Evolutionary conservation across 139 green algal species (phyloP), one percentile per base, ranked within the genome.

Genomic region (Dunaliella primolecta): DNA sequence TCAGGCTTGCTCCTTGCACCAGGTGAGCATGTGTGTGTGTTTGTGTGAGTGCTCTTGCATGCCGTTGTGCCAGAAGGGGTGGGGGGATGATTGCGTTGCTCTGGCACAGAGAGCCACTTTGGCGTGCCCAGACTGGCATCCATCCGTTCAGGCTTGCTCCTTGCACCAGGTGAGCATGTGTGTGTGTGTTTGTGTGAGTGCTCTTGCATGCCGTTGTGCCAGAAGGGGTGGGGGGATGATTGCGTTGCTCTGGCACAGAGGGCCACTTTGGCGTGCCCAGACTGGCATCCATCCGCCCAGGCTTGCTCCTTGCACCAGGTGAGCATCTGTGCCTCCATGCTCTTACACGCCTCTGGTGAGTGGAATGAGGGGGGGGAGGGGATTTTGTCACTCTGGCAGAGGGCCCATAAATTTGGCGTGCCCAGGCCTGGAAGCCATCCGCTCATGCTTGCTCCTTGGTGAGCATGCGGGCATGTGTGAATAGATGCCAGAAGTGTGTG

Each of bases 381-480:
- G 20, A 35, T 24, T 81, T 25, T 81, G 23, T 20, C 24, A 23
- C 23, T 81, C 20, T 33, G 20, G 20, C 20, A 38, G n/a, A 74
- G 23, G 34, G 32, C 35, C 72, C n/a, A n/a, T n/a, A n/a, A n/a
- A n/a, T 98, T 99, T 89, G 96, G 96, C 2, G 83, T 99, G 36
- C 91, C 89, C 24, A 84, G 86, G 29, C n/a, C 77, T 99, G 29
- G 91, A 95, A 32, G 37, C 91, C 36, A 78, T 92, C 31, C 84
- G 91, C 29, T 84, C 79, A 87, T 95, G 95, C 78, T 84, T 98
- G 84, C 90, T 98, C 83, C 92, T 99, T 1, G 93, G n/a, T n/a
- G n/a, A n/a, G n/a, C n/a, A n/a, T n/a, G n/a, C n/a, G n/a, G n/a
- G n/a, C n/a, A n/a, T n/a, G n/a, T n/a, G n/a, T n/a, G n/a, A n/a